Evolutionary conservation across 208 protist species (phyloP).

Genomic region (Wallacemonas collosoma): DNA sequence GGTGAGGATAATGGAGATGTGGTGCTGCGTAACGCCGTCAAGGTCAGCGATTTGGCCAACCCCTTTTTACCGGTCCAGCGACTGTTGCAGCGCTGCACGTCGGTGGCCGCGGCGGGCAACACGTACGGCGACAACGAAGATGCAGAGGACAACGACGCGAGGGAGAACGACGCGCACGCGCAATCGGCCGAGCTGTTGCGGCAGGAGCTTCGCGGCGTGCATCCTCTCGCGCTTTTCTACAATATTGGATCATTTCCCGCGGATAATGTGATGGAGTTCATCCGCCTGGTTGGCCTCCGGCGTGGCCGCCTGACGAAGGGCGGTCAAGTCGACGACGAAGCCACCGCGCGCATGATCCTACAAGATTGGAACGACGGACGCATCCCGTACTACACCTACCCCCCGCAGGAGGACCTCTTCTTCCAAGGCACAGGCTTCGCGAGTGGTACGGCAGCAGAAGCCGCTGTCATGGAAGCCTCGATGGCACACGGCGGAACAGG

Average conservation of each 20-base stretch:
- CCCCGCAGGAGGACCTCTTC: conserved; percentile 76
- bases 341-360: conserved; percentile 91
- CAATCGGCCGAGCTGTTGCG: conserved; percentile 14
- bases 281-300: conserved; percentile 74
- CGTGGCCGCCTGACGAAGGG: conserved; percentile 86
- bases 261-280: conserved; percentile 80
- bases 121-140: conserved; percentile 16
- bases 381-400: conserved; percentile 96
- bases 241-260: conserved; percentile 69
- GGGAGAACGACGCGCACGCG: conserved; percentile 28
- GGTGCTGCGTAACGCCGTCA: conserved; percentile 95
- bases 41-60: conserved; percentile 94
- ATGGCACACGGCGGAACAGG: conserved; percentile 25
- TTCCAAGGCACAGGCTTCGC: conserved; percentile 36
- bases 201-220: conserved; percentile 28
- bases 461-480: conserved; percentile 3
- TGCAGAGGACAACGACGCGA: conserved; percentile 48
- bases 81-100: conserved; percentile 88
- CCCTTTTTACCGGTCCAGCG: conserved; percentile 90
- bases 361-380: conserved; percentile 96
- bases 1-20: conserved; percentile 90
- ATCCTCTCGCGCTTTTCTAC: conserved; percentile 86
- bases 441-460: conserved; percentile 11
- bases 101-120: conserved; percentile 14
- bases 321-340: conserved; percentile 90